These are phyloP conservation scores for Cardamine chenopodiifolia DNA, from an alignment of 345 rosid genomes.

Conservation along the genomic window DNA sequence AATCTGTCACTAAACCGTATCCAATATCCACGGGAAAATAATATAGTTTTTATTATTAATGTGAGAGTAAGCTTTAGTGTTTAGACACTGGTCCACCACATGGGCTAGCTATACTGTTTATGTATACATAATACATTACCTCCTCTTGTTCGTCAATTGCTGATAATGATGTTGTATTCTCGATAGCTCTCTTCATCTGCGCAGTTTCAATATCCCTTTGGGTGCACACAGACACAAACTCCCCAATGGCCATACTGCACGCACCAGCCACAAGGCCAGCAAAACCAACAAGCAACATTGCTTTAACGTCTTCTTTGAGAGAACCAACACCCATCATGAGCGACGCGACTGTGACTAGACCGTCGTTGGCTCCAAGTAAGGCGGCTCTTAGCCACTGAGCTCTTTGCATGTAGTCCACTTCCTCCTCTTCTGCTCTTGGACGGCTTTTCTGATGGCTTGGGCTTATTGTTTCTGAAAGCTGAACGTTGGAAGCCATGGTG, in stretches of 20 bases:
- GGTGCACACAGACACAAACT: constrained; percentile 78
- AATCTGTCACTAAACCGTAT: neutral
- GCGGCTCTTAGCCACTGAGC: constrained; percentile 90
- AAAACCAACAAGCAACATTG: constrained; percentile 70
- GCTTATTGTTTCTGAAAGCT: constrained; percentile 37
- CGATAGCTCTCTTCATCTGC: constrained; percentile 53
- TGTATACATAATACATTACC: constrained; percentile 12
- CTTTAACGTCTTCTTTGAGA: constrained; percentile 58
- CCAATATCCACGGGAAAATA: neutral
- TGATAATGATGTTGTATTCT: constrained; percentile 33
- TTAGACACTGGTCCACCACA: neutral
- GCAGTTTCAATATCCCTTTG: constrained; percentile 67
- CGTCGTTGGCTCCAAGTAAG: constrained; percentile 79
- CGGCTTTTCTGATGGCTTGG: constrained; percentile 17
- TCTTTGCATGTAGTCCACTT: constrained; percentile 60
- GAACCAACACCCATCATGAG: constrained; percentile 86
- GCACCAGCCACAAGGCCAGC: constrained; percentile 80
- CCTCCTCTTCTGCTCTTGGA: constrained; percentile 32
- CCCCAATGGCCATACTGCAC: constrained; percentile 87
- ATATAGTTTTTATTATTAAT: neutral
- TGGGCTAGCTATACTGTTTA: neutral
- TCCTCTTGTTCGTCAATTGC: constrained; percentile 38
- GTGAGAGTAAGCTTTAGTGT: neutral
- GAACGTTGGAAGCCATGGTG: constrained; percentile 28
- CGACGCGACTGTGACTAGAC: constrained; percentile 75